Percentiles rank a stretch among this genome's conserved stretches.
These are phyloP conservation scores for Syzygium oleosum DNA, from an alignment of 345 rosid species.

Conservation along the genomic window DNA sequence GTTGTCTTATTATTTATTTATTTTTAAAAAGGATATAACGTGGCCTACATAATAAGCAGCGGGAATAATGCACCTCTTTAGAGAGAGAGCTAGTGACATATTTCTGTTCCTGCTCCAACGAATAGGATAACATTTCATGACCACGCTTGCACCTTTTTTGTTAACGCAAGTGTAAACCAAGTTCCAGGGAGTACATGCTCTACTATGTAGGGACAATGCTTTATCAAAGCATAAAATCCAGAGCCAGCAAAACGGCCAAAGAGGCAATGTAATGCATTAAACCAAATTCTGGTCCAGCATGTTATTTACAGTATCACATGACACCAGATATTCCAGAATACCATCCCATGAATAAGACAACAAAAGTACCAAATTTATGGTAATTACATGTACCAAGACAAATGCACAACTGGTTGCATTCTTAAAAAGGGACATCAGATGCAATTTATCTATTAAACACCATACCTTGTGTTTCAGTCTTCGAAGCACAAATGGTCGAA, in stretches of 20 bases:
- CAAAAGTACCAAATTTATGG: background rate
- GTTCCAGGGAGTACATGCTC: background rate
- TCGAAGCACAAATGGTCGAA: slow-evolving; percentile 89
- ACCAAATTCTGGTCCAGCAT: background rate
- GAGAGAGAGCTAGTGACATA: background rate
- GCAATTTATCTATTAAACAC: background rate
- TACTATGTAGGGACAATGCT: background rate
- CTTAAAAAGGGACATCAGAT: background rate
- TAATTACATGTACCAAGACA: background rate
- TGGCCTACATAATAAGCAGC: background rate
- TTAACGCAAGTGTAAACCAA: background rate
- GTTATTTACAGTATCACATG: background rate
- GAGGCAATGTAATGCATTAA: background rate
- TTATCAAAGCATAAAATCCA: background rate
- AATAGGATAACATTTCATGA: background rate
- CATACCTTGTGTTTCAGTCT: slow-evolving; percentile 91
- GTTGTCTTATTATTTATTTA: background rate
- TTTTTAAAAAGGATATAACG: background rate
- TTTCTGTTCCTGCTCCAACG: background rate
- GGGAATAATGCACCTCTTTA: background rate
- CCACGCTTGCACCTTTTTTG: background rate
- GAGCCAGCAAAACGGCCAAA: background rate
- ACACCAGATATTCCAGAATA: background rate
- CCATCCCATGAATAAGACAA: background rate
- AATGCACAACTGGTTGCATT: background rate